Conservation (phyloP, 140 eudicot species). For the Flaveria floridana region DNA sequence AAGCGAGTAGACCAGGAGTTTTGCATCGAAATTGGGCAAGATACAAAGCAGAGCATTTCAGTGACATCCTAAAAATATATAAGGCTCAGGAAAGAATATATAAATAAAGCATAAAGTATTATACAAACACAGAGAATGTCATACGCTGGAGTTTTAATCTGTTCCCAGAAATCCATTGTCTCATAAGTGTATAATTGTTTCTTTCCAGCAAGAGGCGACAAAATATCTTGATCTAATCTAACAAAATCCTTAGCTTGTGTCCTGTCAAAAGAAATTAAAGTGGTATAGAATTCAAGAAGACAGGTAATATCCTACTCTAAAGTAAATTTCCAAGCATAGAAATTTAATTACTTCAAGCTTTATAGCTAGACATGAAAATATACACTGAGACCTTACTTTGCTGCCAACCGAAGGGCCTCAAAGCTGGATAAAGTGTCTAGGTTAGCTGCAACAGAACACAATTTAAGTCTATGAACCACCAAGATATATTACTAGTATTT, state of each 20-base stretch:
- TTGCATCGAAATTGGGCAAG: slow-evolving; percentile 64
- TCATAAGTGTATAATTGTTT: slow-evolving; percentile 83
- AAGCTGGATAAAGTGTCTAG: slow-evolving; percentile 54
- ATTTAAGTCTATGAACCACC: background rate
- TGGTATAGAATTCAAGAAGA: slow-evolving; percentile 25
- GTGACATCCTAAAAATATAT: slow-evolving; percentile 61
- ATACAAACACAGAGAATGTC: background rate
- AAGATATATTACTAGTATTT: background rate
- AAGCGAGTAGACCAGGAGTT: slow-evolving; percentile 69
- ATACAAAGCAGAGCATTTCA: slow-evolving; percentile 80
- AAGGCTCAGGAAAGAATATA: slow-evolving; percentile 13
- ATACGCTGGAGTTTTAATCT: slow-evolving; percentile 94
- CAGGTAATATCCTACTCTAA: background rate
- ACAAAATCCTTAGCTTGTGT: slow-evolving; percentile 71
- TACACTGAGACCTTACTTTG: slow-evolving; percentile 48
- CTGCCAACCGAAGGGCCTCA: slow-evolving; percentile 65
- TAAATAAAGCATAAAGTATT: background rate
- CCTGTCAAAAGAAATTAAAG: slow-evolving; percentile 40
- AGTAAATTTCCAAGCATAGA: background rate
- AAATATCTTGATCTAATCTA: slow-evolving; percentile 91
- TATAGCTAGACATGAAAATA: background rate
- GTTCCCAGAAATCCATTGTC: slow-evolving; percentile 97
- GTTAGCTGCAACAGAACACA: slow-evolving; percentile 47
- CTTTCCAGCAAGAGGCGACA: slow-evolving; percentile 99
- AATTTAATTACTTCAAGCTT: background rate